phyloP scores from a whole-genome alignment of 2,329 filamentous ascomycete species.

The Septoria linicola region DNA sequence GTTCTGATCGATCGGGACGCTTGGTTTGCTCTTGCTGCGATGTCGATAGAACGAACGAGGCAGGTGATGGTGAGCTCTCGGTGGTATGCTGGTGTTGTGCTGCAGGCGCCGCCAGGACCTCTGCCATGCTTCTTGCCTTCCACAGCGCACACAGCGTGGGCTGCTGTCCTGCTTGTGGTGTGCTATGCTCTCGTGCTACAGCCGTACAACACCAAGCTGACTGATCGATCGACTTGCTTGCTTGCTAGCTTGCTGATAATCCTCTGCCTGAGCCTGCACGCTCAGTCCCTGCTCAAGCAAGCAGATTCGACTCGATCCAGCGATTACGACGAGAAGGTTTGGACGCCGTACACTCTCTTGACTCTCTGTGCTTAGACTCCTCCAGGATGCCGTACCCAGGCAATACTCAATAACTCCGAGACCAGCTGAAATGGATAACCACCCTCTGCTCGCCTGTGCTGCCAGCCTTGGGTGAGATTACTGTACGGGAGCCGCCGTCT shows the following conservation, averaged over 20 bases:
- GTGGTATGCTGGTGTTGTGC: constrained; percentile 7
- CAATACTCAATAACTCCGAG: constrained; percentile 2
- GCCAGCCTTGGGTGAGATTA: constrained; percentile 11
- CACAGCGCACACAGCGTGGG: background rate
- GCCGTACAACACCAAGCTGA: background rate
- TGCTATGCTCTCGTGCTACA: constrained; percentile 1
- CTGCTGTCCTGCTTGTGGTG: background rate
- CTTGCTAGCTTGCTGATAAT: background rate
- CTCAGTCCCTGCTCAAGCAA: background rate
- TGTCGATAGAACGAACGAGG: constrained; percentile 9
- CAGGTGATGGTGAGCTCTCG: constrained; percentile 10
- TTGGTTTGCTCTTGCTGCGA: constrained; percentile 4
- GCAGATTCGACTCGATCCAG: background rate
- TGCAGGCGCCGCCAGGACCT: constrained; percentile 21
- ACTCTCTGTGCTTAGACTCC: background rate
- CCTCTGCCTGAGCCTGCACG: background rate
- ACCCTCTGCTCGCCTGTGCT: background rate
- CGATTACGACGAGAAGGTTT: background rate
- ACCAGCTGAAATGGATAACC: constrained; percentile 13
- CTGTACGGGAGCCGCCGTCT: constrained; percentile 15
- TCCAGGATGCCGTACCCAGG: background rate
- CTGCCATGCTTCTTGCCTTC: constrained; percentile 21
- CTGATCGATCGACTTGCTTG: background rate
- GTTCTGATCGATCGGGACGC: constrained; percentile 13
- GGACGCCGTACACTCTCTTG: background rate